Evolutionary conservation across 352 stramenopile genomes (phyloP), one percentile per base, ranked within the genome.

Genomic region (Aphanomyces astaci): DNA sequence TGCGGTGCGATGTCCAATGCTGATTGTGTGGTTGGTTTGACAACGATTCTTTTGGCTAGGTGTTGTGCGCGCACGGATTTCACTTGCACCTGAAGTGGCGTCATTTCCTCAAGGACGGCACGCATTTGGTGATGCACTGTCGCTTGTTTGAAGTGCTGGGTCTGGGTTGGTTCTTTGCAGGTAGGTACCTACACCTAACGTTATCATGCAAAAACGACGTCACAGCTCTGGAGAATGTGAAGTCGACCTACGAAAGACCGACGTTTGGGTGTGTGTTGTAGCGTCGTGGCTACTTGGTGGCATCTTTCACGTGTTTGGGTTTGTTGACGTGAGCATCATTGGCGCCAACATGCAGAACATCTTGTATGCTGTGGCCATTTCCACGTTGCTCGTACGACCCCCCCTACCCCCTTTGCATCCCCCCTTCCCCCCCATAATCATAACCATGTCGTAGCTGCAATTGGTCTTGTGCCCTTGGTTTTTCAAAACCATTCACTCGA

Each of bases 61-160:
- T 36, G 0, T 87, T 87, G 52, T 81, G 78, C 52, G 65, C 89
- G 30, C 72, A 91, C 51, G 85, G 80, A 17, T 87, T 90, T 36
- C 88, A 91, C 64, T 73, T 92, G 36, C 78, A 90, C 39, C 70
- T 74, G 51, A 81, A 80, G 28, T 90, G 82, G 84, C 30, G 56
- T 17, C 77, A 75, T 24, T 65, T 90, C 49, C 75, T 87, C 30
- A 53, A 76, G 43, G 82, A 90, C 56, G 84, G 84, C 32, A 90
- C 82, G 54, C 75, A 64, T 0, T 73, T 90, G 39, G 79, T 92
- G 15, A 74, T 91, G 80, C 83, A 91, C 64, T 70, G 90, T 43
- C 78, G 81, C 1, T 67, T 86, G 17, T 90, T 84, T 72, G 84
- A 80, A 40, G 31, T 87, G 3, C 62, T 90, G 10, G 82, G 84